Evolutionary conservation across 331 rosid species (phyloP).

Genomic region (Acacia concinna): DNA sequence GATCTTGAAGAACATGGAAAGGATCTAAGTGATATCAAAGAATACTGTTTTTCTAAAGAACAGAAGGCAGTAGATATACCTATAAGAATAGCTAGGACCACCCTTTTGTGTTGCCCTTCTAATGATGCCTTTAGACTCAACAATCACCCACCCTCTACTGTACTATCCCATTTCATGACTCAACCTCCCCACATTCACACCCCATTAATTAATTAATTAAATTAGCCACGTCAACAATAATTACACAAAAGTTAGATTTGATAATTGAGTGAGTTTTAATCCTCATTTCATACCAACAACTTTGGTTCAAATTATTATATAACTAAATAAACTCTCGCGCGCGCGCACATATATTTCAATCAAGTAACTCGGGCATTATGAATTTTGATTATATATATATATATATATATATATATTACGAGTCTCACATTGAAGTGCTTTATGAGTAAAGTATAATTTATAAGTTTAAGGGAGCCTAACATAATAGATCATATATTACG

Average conservation of each 20-base stretch:
- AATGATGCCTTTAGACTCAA: background rate
- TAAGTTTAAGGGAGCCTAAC: no score
- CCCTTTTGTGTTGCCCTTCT: background rate
- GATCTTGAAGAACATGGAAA: background rate
- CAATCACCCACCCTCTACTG: background rate
- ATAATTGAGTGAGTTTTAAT: background rate
- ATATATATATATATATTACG: no score
- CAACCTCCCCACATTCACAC: background rate
- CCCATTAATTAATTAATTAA: background rate
- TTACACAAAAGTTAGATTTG: background rate
- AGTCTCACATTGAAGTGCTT: no score
- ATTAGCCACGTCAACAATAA: background rate
- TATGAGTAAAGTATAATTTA: no score
- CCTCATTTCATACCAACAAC: background rate
- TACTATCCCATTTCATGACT: background rate
- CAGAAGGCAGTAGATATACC: background rate
- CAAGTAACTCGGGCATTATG: no score
- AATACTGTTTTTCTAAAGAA: background rate
- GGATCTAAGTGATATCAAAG: background rate
- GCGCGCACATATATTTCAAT: no score
- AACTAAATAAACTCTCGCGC: no score
- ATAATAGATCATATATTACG: no score
- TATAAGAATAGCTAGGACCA: background rate
- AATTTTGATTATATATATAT: no score
- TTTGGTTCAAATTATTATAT: background rate